Evolutionary conservation across 2,329 filamentous ascomycete species (phyloP).

Genomic region (Fusarium nematophilum): DNA sequence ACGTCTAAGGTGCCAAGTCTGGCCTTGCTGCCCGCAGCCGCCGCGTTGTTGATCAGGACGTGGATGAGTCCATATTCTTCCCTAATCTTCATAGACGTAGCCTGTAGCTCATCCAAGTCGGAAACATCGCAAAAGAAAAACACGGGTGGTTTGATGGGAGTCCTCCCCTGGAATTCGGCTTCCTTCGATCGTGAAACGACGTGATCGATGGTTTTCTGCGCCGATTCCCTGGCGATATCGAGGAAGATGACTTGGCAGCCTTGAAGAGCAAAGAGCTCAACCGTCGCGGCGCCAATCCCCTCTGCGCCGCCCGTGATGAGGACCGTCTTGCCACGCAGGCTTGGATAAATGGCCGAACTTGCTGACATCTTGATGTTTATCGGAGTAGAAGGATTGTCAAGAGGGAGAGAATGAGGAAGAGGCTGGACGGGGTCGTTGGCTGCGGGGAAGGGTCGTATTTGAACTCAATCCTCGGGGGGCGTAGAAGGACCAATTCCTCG

Average conservation of each 20-base stretch:
- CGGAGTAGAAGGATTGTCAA: too few relatives aligned
- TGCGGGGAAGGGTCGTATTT: too few relatives aligned
- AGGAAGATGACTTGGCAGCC: slow-evolving; percentile 59
- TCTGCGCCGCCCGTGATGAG: slow-evolving; percentile 59
- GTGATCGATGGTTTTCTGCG: slow-evolving; percentile 42
- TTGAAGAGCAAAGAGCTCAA: slow-evolving; percentile 57
- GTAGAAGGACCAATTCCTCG: too few relatives aligned
- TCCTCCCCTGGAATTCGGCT: slow-evolving; percentile 13
- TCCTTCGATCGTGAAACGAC: slow-evolving; percentile 25
- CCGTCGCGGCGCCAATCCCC: slow-evolving; percentile 58
- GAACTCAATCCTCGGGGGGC: too few relatives aligned
- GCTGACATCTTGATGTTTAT: slow-evolving; percentile 1
- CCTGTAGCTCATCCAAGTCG: slow-evolving; percentile 48
- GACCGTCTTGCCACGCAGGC: slow-evolving; percentile 53
- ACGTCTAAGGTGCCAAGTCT: slow-evolving; percentile 49
- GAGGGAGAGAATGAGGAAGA: too few relatives aligned
- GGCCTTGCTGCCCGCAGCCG: slow-evolving; percentile 47
- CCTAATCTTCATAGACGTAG: slow-evolving; percentile 49
- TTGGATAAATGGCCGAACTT: slow-evolving; percentile 53
- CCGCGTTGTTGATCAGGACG: slow-evolving; percentile 88
- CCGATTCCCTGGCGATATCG: slow-evolving; percentile 50
- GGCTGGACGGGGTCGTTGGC: too few relatives aligned
- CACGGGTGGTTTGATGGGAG: slow-evolving; percentile 40
- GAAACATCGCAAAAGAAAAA: slow-evolving; percentile 58
- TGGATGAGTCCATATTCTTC: slow-evolving; percentile 63